Conservation (phyloP, 2,329 filamentous ascomycete species). For the Colletotrichum simmondsii region DNA sequence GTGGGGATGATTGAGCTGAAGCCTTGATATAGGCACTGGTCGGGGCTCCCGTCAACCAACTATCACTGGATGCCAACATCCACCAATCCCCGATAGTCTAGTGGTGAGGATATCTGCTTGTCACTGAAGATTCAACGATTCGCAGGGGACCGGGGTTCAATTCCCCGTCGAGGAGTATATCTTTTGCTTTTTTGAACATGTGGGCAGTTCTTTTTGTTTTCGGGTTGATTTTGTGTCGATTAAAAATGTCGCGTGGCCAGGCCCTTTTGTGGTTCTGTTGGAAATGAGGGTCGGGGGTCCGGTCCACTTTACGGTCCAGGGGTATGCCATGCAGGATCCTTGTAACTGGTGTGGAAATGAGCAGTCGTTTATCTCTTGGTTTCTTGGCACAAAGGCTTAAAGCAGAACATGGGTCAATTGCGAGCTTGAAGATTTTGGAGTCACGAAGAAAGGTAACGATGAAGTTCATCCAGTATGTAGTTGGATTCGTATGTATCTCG, state of each 20-base stretch:
- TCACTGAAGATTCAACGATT: background rate
- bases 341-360: background rate
- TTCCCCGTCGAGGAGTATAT: constrained; percentile 28
- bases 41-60: accelerated
- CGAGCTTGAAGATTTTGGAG: background rate
- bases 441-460: no score
- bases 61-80: constrained; percentile 5
- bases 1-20: background rate
- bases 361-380: background rate
- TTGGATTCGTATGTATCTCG: constrained; percentile 4
- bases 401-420: background rate
- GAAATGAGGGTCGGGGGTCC: background rate
- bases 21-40: background rate
- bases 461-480: background rate
- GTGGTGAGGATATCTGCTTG: constrained; percentile 34
- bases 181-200: background rate
- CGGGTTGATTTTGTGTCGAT: background rate
- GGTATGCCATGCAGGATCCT: background rate
- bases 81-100: constrained; percentile 29
- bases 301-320: background rate
- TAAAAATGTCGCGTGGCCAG: background rate
- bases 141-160: constrained; percentile 34
- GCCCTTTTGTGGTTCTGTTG: background rate
- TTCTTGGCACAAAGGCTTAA: background rate
- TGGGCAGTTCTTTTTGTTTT: background rate